Base-by-base conservation (phyloP, 2,329 filamentous ascomycete genomes). In the Calcarisporium arbuscula region DNA sequence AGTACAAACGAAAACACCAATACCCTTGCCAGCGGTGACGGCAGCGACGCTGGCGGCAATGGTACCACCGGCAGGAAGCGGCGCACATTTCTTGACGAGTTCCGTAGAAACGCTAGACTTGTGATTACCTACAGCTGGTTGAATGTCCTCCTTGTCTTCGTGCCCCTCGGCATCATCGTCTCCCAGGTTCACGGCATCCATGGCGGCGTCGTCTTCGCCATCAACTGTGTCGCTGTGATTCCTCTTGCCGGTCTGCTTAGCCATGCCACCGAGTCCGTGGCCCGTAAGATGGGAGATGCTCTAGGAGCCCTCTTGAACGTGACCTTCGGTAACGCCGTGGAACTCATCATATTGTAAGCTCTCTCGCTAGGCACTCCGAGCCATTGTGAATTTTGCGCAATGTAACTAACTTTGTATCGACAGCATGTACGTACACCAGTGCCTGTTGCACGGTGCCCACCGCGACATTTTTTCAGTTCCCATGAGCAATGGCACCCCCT, bases 271-370 rank as follows among this genome's bases (percentile, higher is more conserved):
- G 83, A 88, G 60, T 82, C 77, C 38, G 82, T 87, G 38, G 82
- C 83, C 30, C 72, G 71, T 44, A 76, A 77, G 47, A 70, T 88
- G 60, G 83, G 82, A 34, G 82, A 87, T 52, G 80, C 80, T 4
- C 64, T 85, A 29, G 82, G 82, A 36, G 82, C 82, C 21, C 58
- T 87, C 48, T 71, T 86, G 53, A 87, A 86, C 50, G 78, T 86
- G 40, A 85, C 82, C 8, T 85, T 86, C 62, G 82, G 83, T 46
- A 87, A 88, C 55, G 80, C 82, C 16, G 83, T 87, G 17, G 83
- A 88, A 58, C 60, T 88, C 53, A 87, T 88, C 52, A 85, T 88
- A 44, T 87, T 85, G 68, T 73, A 56, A 54, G 67, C 36, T 21
- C 19, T 21, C 20, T 25, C 5, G 10, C 14, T n/a, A n/a, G n/a